Base-by-base conservation (phyloP, 2,329 filamentous ascomycete species). In the Diplodia scrobiculata region DNA sequence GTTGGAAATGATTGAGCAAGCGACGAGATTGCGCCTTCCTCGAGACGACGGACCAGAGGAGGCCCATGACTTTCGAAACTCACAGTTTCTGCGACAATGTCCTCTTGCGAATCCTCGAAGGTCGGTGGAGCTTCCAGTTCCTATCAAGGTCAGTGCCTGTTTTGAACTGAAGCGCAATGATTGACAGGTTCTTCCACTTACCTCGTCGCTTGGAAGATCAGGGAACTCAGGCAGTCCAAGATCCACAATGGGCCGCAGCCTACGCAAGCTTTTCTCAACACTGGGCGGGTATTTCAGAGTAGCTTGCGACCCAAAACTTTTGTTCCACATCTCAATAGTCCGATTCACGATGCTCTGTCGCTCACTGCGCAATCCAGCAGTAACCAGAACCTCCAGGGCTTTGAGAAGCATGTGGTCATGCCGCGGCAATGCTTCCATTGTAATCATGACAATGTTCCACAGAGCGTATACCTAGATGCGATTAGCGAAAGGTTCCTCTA, bases 271-370 rank as follows among this genome's bases (percentile, higher is more conserved):
- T 2, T 81, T 76, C 70, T 87, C 86, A 5, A 97, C 80, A 34
- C 80, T 80, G 11, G 84, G 76, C 0, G 92, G 89, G 75, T 91
- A 94, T 27, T 85, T 78, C 1, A 92, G 73, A 5, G 79, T 78
- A 3, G 85, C 80, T 47, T 85, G 82, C 17, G 84, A 79, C 21
- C 87, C 87, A 72, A 91, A 92, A 0, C 88, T 84, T 0, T 77
- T 74, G 70, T 92, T 93, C 92, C 92, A 97, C 68, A 84, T 81
- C 17, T 77, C 73, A 29, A 88, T 80, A 1, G 86, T 83, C 2
- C 73, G 73, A 53, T 84, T 84, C 11, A 82, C 80, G 10, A 84
- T 80, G 3, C 74, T 76, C 54, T 78, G 80, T 68, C 84, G 82
- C 5, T 79, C 79, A 52, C 84, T 87, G 25, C 79, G 73, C 32